Evolutionary conservation across 345 rosid genomes (phyloP).

Genomic region (Brassica juncea): DNA sequence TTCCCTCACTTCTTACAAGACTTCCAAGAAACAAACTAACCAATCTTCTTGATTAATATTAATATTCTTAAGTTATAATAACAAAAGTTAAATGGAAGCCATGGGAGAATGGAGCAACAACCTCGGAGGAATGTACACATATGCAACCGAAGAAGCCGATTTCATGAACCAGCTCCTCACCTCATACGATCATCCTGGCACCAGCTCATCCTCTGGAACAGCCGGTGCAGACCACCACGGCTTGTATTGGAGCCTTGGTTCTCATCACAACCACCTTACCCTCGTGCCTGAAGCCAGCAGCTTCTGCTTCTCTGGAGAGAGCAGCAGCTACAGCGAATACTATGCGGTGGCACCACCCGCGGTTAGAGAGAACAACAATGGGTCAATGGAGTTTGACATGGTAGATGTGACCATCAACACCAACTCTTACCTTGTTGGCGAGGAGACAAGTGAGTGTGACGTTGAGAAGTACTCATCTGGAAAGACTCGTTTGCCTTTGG

Average conservation of each 20-base stretch:
- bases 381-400: slow-evolving; percentile 47
- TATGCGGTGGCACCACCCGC: slow-evolving; percentile 30
- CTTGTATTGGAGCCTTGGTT: slow-evolving; percentile 37
- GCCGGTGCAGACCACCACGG: slow-evolving; percentile 45
- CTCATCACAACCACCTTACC: slow-evolving; percentile 31
- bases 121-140: slow-evolving; percentile 56
- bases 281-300: slow-evolving; percentile 27
- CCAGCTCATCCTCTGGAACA: slow-evolving; percentile 37
- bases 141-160: slow-evolving; percentile 69
- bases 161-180: slow-evolving; percentile 70
- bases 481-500: slow-evolving; percentile 32
- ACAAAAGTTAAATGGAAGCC: slow-evolving; percentile 50
- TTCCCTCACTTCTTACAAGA: slow-evolving; percentile 35
- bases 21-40: slow-evolving; percentile 32
- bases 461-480: slow-evolving; percentile 43
- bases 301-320: slow-evolving; percentile 47
- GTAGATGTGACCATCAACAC: slow-evolving; percentile 51
- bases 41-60: slow-evolving; percentile 26
- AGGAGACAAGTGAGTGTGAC: slow-evolving; percentile 47
- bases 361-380: slow-evolving; percentile 39
- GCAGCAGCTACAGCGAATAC: slow-evolving; percentile 43
- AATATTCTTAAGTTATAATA: slow-evolving; percentile 11
- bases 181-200: slow-evolving; percentile 36
- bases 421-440: slow-evolving; percentile 50
- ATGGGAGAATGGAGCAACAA: slow-evolving; percentile 67